Evolutionary conservation across 176 grass and related monocot genomes (phyloP).

Genomic region (Oryza rufipogon): DNA sequence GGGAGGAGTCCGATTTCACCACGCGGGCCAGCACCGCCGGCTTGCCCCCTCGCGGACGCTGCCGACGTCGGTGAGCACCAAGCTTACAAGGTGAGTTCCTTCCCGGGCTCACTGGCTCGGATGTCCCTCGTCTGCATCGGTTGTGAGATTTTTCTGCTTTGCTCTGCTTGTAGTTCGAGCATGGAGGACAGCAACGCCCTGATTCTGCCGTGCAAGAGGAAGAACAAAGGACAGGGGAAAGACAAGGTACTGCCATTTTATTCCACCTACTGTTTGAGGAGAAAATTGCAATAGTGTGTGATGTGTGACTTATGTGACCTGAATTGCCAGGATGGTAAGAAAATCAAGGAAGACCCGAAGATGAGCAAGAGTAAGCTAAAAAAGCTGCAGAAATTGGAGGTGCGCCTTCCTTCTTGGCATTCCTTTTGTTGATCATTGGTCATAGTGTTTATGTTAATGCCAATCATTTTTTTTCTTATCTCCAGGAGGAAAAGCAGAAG

Average conservation of each 20-base stretch:
- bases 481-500: constrained; percentile 81
- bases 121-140: background rate
- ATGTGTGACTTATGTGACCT: background rate
- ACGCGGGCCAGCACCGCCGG: background rate
- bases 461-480: background rate
- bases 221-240: constrained; percentile 65
- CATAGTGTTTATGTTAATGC: background rate
- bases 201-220: constrained; percentile 75
- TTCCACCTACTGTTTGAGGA: background rate
- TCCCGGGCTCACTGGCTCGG: background rate
- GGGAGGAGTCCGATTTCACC: background rate
- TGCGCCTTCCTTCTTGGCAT: constrained; percentile 36
- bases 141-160: background rate
- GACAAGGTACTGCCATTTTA: constrained; percentile 57
- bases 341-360: constrained; percentile 55
- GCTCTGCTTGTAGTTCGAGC: constrained; percentile 33
- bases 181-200: constrained; percentile 67
- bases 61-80: background rate
- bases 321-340: constrained; percentile 54
- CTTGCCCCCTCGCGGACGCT: background rate
- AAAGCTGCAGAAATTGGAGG: constrained; percentile 79
- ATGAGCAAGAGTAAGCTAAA: constrained; percentile 86
- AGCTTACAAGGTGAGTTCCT: constrained; percentile 7
- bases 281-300: too few species aligned
- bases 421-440: background rate